Evolutionary conservation across 768 basidiomycete species (phyloP).

Genomic region (Hericium alpestre): DNA sequence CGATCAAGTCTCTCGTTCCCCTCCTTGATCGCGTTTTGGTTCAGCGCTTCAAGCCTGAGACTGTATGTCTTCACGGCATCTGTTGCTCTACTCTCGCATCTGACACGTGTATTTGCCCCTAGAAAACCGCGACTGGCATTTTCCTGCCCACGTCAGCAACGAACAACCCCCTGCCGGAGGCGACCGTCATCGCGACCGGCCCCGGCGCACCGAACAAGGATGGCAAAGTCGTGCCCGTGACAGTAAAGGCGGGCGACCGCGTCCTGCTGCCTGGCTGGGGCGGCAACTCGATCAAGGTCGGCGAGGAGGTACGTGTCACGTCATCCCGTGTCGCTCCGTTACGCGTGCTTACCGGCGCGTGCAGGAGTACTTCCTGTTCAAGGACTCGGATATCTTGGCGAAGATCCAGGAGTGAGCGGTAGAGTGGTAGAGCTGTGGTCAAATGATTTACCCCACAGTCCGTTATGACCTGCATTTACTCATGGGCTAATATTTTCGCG

Average conservation of each 20-base stretch:
- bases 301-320: slow-evolving; percentile 70
- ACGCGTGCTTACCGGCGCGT: slow-evolving; percentile 1
- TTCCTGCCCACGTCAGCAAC: slow-evolving; percentile 91
- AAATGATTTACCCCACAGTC: not conserved
- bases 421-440: not conserved
- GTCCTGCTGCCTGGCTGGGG: slow-evolving; percentile 96
- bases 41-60: slow-evolving; percentile 94
- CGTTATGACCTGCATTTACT: not conserved
- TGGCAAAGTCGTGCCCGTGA: slow-evolving; percentile 60
- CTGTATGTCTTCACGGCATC: slow-evolving; percentile 41
- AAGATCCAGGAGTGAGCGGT: slow-evolving; percentile 77
- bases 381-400: slow-evolving; percentile 89
- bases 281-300: slow-evolving; percentile 90
- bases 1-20: slow-evolving; percentile 82
- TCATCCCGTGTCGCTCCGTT: not conserved
- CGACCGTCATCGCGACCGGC: slow-evolving; percentile 90
- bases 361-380: slow-evolving; percentile 92
- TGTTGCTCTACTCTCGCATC: not conserved
- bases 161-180: slow-evolving; percentile 82
- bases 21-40: slow-evolving; percentile 94
- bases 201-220: slow-evolving; percentile 90
- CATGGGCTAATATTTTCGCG: not conserved
- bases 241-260: slow-evolving; percentile 81
- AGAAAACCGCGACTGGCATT: slow-evolving; percentile 98
- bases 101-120: not conserved